These are phyloP conservation scores for Chaetomium tenue DNA, from an alignment of 495 filamentous ascomycete species.

Conservation along the genomic window DNA sequence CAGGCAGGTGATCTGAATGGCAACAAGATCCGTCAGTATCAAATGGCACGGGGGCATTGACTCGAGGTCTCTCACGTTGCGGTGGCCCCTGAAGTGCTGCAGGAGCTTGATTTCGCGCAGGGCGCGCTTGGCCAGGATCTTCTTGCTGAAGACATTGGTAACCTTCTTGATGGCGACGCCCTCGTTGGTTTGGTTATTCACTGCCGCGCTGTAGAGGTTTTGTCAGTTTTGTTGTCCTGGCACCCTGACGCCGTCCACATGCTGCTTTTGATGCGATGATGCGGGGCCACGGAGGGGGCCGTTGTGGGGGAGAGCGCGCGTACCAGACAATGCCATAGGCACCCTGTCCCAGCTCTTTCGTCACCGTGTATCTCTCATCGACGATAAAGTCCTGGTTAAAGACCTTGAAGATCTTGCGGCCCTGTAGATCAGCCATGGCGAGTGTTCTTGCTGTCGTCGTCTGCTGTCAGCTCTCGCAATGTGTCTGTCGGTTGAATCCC, in stretches of 20 bases:
- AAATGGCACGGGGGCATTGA: not conserved
- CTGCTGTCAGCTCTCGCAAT: not conserved
- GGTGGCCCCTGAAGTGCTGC: conserved; percentile 88
- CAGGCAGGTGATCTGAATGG: conserved; percentile 84
- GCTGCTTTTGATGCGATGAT: not conserved
- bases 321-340: conserved; percentile 99
- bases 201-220: conserved; percentile 65
- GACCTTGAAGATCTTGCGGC: conserved; percentile 97
- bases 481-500: not conserved
- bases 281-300: not conserved
- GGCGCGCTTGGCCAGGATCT: conserved; percentile 97
- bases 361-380: conserved; percentile 96
- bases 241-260: not conserved
- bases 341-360: conserved; percentile 96
- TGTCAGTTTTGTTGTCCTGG: conserved; percentile 9
- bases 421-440: conserved; percentile 72
- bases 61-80: conserved; percentile 48
- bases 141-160: conserved; percentile 99
- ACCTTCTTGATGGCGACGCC: conserved; percentile 99
- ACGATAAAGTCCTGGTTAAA: conserved; percentile 99
- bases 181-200: conserved; percentile 85
- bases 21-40: conserved; percentile 14
- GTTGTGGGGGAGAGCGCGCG: conserved; percentile 28
- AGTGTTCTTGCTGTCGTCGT: not conserved
- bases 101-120: conserved; percentile 97